A percentile compares a stretch with the other conserved stretches of the same genome.
Evolutionary conservation across 2,329 filamentous ascomycete genomes (phyloP).

Genomic region (Cladosporium sp.): DNA sequence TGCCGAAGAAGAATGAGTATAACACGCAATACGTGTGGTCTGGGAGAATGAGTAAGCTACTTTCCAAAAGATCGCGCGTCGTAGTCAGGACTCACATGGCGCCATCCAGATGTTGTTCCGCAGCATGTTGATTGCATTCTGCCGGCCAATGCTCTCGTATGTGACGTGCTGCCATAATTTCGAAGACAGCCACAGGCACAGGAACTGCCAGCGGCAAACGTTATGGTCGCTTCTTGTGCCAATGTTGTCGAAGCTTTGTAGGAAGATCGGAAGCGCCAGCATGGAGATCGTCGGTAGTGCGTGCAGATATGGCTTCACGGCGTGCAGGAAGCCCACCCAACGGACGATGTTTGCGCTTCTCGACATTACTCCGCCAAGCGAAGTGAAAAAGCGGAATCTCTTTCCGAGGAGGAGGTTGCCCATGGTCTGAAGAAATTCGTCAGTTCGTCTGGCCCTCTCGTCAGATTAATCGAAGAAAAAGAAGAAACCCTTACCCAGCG

Average conservation of each 20-base stretch:
- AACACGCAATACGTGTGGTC: conserved; percentile 16
- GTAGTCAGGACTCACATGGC: not conserved
- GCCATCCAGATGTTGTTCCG: conserved; percentile 19
- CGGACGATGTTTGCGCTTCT: not conserved
- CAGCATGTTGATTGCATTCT: conserved; percentile 22
- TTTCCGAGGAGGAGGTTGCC: conserved; percentile 4
- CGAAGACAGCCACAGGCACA: not conserved
- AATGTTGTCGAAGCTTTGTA: not conserved
- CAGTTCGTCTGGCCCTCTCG: not conserved
- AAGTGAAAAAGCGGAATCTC: not conserved
- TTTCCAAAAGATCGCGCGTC: not conserved
- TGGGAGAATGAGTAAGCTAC: not conserved
- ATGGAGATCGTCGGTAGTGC: not conserved
- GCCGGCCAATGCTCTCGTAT: not conserved
- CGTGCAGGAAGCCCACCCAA: not conserved
- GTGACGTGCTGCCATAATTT: not conserved
- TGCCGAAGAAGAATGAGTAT: conserved; percentile 1
- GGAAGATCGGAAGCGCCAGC: not conserved
- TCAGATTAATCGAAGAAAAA: not conserved
- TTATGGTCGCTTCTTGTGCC: not conserved
- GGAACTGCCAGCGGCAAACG: not conserved
- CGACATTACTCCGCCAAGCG: too few relatives aligned
- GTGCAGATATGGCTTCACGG: not conserved
- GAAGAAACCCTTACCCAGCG: conserved; percentile 5
- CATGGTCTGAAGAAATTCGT: not conserved